Conservation (phyloP, 805 yeast species). For the Metschnikowia lochheadii region DNA sequence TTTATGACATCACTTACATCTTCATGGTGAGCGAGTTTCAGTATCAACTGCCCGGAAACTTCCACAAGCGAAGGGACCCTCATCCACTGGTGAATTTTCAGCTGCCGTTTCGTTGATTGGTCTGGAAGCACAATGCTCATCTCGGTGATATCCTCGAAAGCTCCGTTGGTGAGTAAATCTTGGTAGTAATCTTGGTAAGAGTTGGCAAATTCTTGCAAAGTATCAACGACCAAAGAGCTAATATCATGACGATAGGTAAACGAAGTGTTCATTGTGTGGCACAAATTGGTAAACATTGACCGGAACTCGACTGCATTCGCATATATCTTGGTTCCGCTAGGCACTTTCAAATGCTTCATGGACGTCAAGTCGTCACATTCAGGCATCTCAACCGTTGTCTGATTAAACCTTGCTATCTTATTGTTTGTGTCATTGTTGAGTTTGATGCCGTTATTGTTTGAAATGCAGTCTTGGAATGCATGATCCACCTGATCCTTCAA, state of each 20-base stretch:
- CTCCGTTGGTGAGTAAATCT: conserved; percentile 33
- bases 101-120: conserved; percentile 19
- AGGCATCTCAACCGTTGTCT: conserved; percentile 4
- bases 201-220: conserved; percentile 33
- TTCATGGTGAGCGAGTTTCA: neutral
- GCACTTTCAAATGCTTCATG: neutral
- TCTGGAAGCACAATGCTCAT: conserved; percentile 10
- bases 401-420: conserved; percentile 8
- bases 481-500: conserved; percentile 52
- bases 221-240: conserved; percentile 40
- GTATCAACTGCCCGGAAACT: conserved; percentile 14
- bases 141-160: conserved; percentile 19
- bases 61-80: conserved; percentile 27
- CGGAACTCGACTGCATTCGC: conserved; percentile 46
- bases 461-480: conserved; percentile 44
- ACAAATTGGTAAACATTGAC: conserved; percentile 43
- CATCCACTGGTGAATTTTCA: conserved; percentile 33
- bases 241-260: conserved; percentile 54
- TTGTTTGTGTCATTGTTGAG: conserved; percentile 3
- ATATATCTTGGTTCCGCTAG: conserved; percentile 22
- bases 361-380: conserved; percentile 5
- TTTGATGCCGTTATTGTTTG: conserved; percentile 9
- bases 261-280: conserved; percentile 58
- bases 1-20: conserved; percentile 12
- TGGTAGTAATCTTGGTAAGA: conserved; percentile 32